Evolutionary conservation across 140 eudicot genomes (phyloP).

Genomic region (Senecio squalidus): DNA sequence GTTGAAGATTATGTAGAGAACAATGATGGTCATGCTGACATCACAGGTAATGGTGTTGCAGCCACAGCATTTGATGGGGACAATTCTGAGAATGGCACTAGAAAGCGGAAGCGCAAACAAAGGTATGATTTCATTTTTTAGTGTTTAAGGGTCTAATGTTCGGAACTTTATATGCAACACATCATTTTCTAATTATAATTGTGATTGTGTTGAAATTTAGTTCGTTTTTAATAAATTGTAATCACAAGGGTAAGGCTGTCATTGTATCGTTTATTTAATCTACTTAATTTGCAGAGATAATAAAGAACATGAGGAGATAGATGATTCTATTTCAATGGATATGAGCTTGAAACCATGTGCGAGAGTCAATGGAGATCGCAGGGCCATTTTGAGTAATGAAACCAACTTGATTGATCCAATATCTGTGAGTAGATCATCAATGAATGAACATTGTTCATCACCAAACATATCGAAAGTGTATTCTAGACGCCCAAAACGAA

Average conservation of each 20-base stretch:
- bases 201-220: neutral
- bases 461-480: neutral
- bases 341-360: neutral
- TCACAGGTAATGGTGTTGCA: too few species aligned
- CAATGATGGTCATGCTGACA: too few species aligned
- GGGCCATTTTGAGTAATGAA: neutral
- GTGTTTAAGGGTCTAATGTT: too few species aligned
- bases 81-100: too few species aligned
- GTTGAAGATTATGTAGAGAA: too few species aligned
- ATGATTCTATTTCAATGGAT: neutral
- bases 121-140: too few species aligned
- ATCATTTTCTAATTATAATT: too few species aligned
- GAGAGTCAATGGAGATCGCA: neutral
- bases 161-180: too few species aligned
- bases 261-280: neutral
- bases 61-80: too few species aligned
- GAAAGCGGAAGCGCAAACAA: too few species aligned
- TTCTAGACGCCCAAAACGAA: neutral
- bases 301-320: slow-evolving; percentile 1
- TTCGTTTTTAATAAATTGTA: neutral
- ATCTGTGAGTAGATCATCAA: too few species aligned
- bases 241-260: neutral
- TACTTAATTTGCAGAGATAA: slow-evolving; percentile 8
- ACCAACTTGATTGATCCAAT: neutral
- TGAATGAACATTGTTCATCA: neutral